Evolutionary conservation across 1,284 basidiomycete genomes (phyloP).

Genomic region (Austroboletus niveus): DNA sequence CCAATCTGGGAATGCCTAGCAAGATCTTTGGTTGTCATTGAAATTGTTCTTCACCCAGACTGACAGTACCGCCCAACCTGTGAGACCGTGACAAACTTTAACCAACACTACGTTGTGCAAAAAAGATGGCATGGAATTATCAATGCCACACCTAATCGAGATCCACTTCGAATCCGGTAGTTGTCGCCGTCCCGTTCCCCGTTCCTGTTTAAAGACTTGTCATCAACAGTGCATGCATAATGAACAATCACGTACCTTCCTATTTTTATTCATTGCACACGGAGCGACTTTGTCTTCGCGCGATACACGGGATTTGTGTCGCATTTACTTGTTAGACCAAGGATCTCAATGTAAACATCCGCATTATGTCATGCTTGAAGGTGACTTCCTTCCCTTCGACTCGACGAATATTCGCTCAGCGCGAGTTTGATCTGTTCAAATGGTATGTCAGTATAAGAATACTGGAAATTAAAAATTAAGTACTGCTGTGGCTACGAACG

Average conservation of each 20-base stretch:
- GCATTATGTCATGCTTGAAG: conserved; percentile 11
- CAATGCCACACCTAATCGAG: neutral
- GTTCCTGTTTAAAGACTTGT: neutral
- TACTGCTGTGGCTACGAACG: neutral
- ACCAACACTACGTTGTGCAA: neutral
- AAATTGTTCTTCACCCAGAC: neutral
- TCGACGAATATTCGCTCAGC: neutral
- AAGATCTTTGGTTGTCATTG: neutral
- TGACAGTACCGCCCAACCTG: neutral
- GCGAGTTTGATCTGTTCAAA: neutral
- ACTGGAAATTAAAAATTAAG: neutral
- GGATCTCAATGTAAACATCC: conserved; percentile 1
- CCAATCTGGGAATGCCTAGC: neutral
- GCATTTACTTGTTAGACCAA: conserved; percentile 5
- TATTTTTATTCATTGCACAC: neutral
- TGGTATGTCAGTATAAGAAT: neutral
- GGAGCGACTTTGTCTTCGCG: conserved; percentile 4
- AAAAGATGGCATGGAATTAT: neutral
- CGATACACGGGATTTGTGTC: conserved; percentile 2
- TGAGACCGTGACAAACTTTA: neutral
- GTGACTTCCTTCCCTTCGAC: neutral
- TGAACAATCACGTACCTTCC: neutral
- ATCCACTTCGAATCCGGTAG: neutral
- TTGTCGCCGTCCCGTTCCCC: neutral
- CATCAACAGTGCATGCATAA: neutral